Conservation (phyloP, 371 early-diverging fungal species). For the Ecytonucleospora hepatopenaei region DNA sequence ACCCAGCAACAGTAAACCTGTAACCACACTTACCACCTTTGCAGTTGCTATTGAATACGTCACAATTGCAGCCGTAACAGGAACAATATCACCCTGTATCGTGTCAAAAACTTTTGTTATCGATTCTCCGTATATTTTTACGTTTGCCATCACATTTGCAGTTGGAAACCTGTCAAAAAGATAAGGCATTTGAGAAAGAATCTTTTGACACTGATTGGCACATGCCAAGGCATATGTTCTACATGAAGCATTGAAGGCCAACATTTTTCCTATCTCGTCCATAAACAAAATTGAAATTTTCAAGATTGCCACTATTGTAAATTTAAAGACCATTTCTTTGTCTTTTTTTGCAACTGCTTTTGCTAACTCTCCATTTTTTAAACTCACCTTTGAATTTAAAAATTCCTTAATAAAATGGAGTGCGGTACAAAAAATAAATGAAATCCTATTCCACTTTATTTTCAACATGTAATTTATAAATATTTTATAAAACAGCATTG, state of each 20-base stretch:
- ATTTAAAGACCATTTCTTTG: not conserved
- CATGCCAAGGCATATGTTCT: not conserved
- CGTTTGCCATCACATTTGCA: not conserved
- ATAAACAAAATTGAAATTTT: not conserved
- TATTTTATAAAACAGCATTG: not conserved
- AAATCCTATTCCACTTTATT: not conserved
- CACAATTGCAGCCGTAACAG: not conserved
- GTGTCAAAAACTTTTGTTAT: not conserved
- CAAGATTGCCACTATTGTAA: not conserved
- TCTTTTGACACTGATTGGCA: not conserved
- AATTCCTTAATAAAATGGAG: slow-evolving; percentile 1
- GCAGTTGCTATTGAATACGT: not conserved
- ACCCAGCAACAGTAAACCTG: not conserved
- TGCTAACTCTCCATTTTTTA: not conserved
- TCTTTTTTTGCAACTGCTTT: not conserved
- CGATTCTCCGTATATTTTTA: not conserved
- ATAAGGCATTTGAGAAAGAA: not conserved
- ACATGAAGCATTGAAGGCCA: not conserved
- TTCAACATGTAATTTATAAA: not conserved
- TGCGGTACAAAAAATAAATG: not conserved
- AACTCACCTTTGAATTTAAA: not conserved
- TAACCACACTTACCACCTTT: not conserved
- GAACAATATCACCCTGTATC: not conserved
- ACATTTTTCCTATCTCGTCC: not conserved
- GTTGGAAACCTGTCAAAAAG: not conserved